phyloP scores from a whole-genome alignment of 768 basidiomycete species.

The Krasilnikovozyma curviuscula region DNA sequence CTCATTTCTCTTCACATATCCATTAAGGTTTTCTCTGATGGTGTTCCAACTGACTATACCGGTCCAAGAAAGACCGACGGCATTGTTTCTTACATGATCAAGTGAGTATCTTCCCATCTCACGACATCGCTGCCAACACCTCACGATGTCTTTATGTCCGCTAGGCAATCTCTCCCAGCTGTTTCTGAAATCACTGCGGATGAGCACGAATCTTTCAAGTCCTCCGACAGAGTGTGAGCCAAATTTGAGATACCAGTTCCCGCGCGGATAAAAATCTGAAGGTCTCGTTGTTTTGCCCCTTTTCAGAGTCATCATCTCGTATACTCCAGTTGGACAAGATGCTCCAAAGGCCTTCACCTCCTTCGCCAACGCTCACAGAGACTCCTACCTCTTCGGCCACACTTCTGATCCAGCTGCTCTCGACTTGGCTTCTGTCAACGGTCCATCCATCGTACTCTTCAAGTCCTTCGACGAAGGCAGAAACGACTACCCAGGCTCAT shows the following conservation, averaged over 20 bases:
- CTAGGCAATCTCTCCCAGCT: conserved; percentile 79
- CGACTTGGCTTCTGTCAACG: conserved; percentile 45
- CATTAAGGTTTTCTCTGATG: conserved; percentile 77
- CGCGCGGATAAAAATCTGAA: not conserved
- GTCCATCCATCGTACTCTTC: conserved; percentile 79
- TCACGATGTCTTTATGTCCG: conserved; percentile 2
- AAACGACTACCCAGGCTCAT: conserved; percentile 30
- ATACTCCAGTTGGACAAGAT: conserved; percentile 52
- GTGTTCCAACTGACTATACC: conserved; percentile 54
- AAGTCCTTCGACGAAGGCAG: conserved; percentile 74
- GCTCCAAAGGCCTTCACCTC: conserved; percentile 57
- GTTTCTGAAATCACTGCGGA: conserved; percentile 58
- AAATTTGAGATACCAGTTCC: not conserved
- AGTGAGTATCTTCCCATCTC: conserved; percentile 35
- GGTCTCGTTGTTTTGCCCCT: not conserved
- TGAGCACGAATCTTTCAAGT: conserved; percentile 67
- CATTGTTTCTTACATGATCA: conserved; percentile 88
- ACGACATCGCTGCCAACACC: not conserved
- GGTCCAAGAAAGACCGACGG: conserved; percentile 90
- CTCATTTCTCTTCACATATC: conserved; percentile 40
- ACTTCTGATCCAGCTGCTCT: conserved; percentile 43
- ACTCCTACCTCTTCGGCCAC: conserved; percentile 81
- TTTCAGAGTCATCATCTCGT: conserved; percentile 53
- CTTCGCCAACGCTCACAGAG: conserved; percentile 69
- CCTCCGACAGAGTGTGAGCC: conserved; percentile 59